Evolutionary conservation across 108 stramenopile genomes (phyloP).

Genomic region (Fragilariopsis cylindrus): DNA sequence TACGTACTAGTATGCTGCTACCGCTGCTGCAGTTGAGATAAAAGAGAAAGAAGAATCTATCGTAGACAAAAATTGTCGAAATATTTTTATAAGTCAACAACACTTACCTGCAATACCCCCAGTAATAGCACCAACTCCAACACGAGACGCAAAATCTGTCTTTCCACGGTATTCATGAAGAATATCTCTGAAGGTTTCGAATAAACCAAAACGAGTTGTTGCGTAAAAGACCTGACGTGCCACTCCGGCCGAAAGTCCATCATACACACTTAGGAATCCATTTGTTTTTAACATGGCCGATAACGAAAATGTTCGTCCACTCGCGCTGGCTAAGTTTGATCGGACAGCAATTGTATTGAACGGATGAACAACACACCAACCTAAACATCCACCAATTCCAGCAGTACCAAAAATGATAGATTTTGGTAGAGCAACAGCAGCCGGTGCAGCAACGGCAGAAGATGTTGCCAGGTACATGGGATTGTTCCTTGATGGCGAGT

Average conservation of each 20-base stretch:
- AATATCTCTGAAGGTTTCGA: constrained; percentile 88
- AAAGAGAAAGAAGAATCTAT: too few species aligned
- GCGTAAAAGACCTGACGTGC: constrained; percentile 93
- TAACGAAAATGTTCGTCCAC: constrained; percentile 67
- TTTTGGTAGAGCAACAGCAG: constrained; percentile 42
- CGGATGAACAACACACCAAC: constrained; percentile 90
- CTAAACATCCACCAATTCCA: constrained; percentile 85
- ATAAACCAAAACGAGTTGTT: constrained; percentile 85
- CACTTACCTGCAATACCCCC: constrained; percentile 71
- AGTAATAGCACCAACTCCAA: constrained; percentile 76
- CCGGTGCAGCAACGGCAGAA: constrained; percentile 6
- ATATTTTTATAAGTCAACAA: too few species aligned
- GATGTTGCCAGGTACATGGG: constrained; percentile 5
- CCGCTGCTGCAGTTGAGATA: too few species aligned
- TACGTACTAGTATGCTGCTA: too few species aligned
- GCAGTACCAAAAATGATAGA: constrained; percentile 82
- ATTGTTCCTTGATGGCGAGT: too few species aligned
- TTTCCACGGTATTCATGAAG: constrained; percentile 85
- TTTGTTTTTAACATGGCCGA: constrained; percentile 55
- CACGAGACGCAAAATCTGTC: constrained; percentile 86
- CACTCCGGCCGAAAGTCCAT: constrained; percentile 87
- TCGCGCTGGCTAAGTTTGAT: constrained; percentile 77
- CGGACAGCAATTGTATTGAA: constrained; percentile 89
- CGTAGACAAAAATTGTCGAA: too few species aligned
- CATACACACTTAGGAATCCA: constrained; percentile 79